Base-by-base conservation (phyloP, 257 asterid species). In the Anisodus acutangulus region DNA sequence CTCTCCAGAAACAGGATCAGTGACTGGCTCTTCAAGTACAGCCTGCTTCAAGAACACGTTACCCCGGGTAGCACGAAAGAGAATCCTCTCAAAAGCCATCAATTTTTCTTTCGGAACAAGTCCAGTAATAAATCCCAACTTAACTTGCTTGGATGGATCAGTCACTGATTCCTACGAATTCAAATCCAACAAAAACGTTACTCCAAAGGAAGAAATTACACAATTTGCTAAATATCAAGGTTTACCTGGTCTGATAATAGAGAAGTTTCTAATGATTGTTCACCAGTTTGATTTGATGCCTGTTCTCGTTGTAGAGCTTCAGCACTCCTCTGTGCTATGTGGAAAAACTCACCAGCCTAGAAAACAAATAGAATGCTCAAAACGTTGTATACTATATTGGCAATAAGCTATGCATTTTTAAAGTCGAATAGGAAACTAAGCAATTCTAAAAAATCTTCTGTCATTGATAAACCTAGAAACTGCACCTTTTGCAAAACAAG, bases 61-160 rank as follows among this genome's bases (percentile, higher is more conserved):
- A 86, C 99, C 99, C 97, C 99, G 92, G 86, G 99, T 95, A 82
- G 98, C 98, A 80, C 98, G 96, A 91, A 97, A 97, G 88, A 97
- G 88, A 85, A 97, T 97, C 92, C 99, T 94, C 91, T 97, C 99
- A 49, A 97, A 97, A 66, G 98, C 96, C 95, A 97, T 89, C 67
- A 95, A 92, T 88, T 95, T 97, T 22, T 82, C 98, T 89, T 98
- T 90, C 37, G 98, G 94, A 87, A 97, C 97, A 88, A 97, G 98
- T 88, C 99, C 99, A 74, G 97, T 87, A 45, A 92, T 80, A 86
- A 84, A 93, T 85, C 99, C 99, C 88, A 97, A 88, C 91, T 92
- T 95, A 85, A 97, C 97, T 93, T 97, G 98, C 92, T 97, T 97
- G 86, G 99, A 92, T 74, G 95, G 82, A 90, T 95, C 99, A 9